A percentile compares a stretch with the other conserved stretches of the same genome.
Conservation (phyloP, 2,329 filamentous ascomycete genomes). For the Apiospora sp. region DNA sequence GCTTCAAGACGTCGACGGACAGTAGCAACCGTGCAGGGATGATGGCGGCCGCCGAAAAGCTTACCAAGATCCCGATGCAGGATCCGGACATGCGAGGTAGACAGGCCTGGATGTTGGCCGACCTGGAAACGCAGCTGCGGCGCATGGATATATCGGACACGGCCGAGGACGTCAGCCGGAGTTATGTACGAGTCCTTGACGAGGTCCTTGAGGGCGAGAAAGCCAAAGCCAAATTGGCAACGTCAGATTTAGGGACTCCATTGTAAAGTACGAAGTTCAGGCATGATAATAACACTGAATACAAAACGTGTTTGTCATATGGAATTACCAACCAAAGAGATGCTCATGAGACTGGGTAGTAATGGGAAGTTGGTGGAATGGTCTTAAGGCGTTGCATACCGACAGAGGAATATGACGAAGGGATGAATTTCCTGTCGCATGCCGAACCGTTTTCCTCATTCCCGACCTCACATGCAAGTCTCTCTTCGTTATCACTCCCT, state of each 20-base stretch:
- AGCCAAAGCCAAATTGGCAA: not conserved
- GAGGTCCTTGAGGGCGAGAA: not conserved
- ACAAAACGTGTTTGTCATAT: not conserved
- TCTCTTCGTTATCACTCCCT: too few relatives aligned
- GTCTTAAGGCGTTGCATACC: too few relatives aligned
- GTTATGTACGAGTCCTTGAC: not conserved
- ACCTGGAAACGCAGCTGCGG: constrained; percentile 5
- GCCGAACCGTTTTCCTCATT: too few relatives aligned
- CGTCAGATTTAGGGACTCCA: not conserved
- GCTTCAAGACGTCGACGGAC: constrained; percentile 16
- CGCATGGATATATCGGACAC: constrained; percentile 1
- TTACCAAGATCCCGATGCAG: constrained; percentile 10
- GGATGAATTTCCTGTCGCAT: too few relatives aligned
- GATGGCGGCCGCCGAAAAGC: not conserved
- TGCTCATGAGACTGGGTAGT: not conserved
- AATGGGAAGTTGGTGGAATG: too few relatives aligned
- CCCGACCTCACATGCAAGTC: too few relatives aligned
- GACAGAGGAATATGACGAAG: too few relatives aligned
- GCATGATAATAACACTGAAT: not conserved
- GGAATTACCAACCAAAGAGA: not conserved
- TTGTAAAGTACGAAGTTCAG: not conserved
- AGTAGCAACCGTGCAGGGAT: not conserved
- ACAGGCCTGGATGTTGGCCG: constrained; percentile 19
- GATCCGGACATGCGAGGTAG: constrained; percentile 11
- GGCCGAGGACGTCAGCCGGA: not conserved